phyloP scores from a whole-genome alignment of 2,329 filamentous ascomycete species.

The Lasiodiplodia sp. region DNA sequence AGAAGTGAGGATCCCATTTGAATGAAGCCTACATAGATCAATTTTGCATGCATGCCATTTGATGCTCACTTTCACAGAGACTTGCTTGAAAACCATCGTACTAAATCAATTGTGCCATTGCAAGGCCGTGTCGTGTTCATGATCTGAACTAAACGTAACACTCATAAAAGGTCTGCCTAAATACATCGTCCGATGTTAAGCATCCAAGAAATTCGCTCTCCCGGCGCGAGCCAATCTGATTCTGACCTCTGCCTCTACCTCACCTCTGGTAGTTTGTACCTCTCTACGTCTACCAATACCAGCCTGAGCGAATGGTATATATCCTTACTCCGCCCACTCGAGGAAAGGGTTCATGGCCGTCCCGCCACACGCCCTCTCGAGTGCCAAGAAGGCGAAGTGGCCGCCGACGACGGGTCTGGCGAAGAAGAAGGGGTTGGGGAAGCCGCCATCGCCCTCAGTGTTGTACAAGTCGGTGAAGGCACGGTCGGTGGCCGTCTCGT shows the following conservation, averaged over 20 bases:
- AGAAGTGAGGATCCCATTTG: not conserved
- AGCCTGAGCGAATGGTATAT: not conserved
- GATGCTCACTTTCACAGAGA: not conserved
- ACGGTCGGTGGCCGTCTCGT: conserved; percentile 78
- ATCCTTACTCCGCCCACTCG: conserved; percentile 23
- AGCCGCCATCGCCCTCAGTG: conserved; percentile 78
- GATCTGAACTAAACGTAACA: not conserved
- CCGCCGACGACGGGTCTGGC: conserved; percentile 84
- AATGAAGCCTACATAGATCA: not conserved
- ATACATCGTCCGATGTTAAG: not conserved
- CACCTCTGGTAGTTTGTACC: not conserved
- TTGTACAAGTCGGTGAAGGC: conserved; percentile 84
- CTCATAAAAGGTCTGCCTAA: not conserved
- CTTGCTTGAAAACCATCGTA: not conserved
- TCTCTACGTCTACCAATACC: not conserved
- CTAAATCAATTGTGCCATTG: not conserved
- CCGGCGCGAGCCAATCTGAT: not conserved
- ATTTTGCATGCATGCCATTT: not conserved
- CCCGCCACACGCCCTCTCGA: conserved; percentile 78
- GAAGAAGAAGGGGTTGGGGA: conserved; percentile 77
- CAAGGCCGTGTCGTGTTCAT: not conserved
- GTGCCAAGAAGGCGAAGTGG: conserved; percentile 84
- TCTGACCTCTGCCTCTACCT: not conserved
- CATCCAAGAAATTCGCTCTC: not conserved
- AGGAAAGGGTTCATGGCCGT: conserved; percentile 1